Conservation (phyloP, 495 filamentous ascomycete species). For the Usnea hakonensis region DNA sequence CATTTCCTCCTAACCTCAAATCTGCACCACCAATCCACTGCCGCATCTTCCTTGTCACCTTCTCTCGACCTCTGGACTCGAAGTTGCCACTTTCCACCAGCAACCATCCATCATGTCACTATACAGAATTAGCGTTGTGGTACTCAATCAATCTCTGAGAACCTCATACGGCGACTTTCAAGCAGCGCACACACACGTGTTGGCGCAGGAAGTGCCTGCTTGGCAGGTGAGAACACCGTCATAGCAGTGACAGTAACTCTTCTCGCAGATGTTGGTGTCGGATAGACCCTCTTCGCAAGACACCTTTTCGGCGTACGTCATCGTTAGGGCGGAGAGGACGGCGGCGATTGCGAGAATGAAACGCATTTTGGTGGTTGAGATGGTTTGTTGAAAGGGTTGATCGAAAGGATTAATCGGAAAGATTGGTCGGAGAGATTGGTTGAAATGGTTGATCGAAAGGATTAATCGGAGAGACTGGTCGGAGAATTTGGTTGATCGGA, state of each 20-base stretch:
- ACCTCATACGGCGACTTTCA: conserved; percentile 4
- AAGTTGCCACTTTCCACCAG: neutral
- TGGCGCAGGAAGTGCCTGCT: neutral
- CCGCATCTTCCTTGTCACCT: conserved; percentile 1
- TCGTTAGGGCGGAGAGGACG: conserved; percentile 8
- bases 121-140: conserved; percentile 5
- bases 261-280: conserved; percentile 3
- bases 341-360: conserved; percentile 9
- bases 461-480: neutral
- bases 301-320: neutral
- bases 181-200: conserved; percentile 1
- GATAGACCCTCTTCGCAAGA: neutral
- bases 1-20: conserved; percentile 1
- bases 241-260: neutral
- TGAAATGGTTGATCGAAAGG: neutral
- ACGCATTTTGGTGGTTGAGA: conserved; percentile 12
- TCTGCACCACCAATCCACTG: conserved; percentile 5
- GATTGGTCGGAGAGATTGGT: neutral
- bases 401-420: neutral
- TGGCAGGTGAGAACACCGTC: neutral
- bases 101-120: conserved; percentile 4
- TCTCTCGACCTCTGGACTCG: conserved; percentile 3
- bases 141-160: neutral
- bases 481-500: neutral
- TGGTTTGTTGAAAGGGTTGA: neutral